Percentiles rank a stretch among this genome's conserved stretches.
These are phyloP conservation scores for Parasarocladium wereldwijsianum DNA, from an alignment of 2,329 filamentous ascomycete genomes.

Conservation along the genomic window DNA sequence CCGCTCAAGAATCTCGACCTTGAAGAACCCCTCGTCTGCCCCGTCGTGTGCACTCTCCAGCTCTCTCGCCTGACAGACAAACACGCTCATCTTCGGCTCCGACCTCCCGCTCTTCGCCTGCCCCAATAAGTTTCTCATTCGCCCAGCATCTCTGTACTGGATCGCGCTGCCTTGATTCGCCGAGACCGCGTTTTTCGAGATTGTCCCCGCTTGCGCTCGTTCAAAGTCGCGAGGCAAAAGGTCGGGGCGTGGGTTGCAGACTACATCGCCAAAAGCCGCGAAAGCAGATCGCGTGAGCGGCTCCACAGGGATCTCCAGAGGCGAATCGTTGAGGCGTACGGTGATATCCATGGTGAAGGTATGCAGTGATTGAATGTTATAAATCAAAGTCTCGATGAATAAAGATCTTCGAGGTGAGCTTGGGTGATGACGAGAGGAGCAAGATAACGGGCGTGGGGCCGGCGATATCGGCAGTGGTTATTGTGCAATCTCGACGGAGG, in stretches of 20 bases:
- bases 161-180: slow-evolving; percentile 81
- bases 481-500: no score
- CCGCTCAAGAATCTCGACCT: slow-evolving; percentile 61
- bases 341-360: no score
- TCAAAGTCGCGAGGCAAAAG: slow-evolving; percentile 33
- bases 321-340: no score
- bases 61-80: slow-evolving; percentile 48
- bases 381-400: no score
- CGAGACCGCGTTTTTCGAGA: slow-evolving; percentile 35
- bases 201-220: slow-evolving; percentile 18
- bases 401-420: no score
- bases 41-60: slow-evolving; percentile 9
- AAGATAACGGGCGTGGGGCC: no score
- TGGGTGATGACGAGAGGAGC: no score
- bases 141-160: slow-evolving; percentile 73
- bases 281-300: slow-evolving; percentile 59
- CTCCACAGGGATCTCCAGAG: slow-evolving; percentile 44
- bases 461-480: no score
- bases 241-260: slow-evolving; percentile 54
- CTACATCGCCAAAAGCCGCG: slow-evolving; percentile 66
- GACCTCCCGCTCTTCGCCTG: slow-evolving; percentile 40
- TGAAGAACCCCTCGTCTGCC: slow-evolving; percentile 34
- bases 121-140: slow-evolving; percentile 55
- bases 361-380: no score
- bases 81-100: slow-evolving; percentile 67